Evolutionary conservation across 2,329 filamentous ascomycete genomes (phyloP), one percentile per base, ranked within the genome.

Genomic region (Teratosphaeria epicoccoides): DNA sequence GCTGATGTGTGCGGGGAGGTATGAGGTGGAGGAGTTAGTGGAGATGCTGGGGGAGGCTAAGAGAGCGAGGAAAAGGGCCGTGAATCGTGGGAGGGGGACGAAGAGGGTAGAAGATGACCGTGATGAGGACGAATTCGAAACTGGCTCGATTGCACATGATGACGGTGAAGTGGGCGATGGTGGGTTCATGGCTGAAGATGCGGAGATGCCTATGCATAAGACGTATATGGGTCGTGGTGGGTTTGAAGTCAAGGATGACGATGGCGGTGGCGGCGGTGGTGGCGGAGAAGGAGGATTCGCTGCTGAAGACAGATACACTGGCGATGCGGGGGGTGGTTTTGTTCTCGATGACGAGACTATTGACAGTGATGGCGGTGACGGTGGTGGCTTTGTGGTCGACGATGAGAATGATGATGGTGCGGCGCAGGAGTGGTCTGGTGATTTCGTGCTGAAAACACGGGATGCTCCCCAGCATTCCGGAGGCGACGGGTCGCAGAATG

Each of bases 91-190:
- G 20, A 46, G 24, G 40, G 33, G 9, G 40, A 43, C 33, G 46
- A 49, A 45, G 43, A 52, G 43, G 47, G 11, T 26, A 12, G 29
- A 46, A 23, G 24, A 23, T 43, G 50, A 53, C 2, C 49, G 56
- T 24, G 46, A 29, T 47, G 54, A 53, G 28, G 49, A 52, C 11
- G 52, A 47, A 37, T 23, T 47, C 3, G 49, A 47, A 1, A n/a
- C 33, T 28, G 46, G 22, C 14, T 43, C 49, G 47, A 45, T 4
- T 26, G 37, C 28, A 40, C 26, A 51, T 14, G 54, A 54, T 22
- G 33, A 23, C 22, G 50, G 49, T 14, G 49, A 46, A 11, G 25
- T 46, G n/a, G 63, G 63, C 20, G 63, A 71, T 70, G 54, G 59
- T 43, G 62, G 57, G 11, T 63, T 62, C 51, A 44, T 61, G n/a